A percentile compares a stretch with the other conserved stretches of the same genome.
Conservation (phyloP, 202 grass and related monocot genomes). For the Brachypodium distachyon region DNA sequence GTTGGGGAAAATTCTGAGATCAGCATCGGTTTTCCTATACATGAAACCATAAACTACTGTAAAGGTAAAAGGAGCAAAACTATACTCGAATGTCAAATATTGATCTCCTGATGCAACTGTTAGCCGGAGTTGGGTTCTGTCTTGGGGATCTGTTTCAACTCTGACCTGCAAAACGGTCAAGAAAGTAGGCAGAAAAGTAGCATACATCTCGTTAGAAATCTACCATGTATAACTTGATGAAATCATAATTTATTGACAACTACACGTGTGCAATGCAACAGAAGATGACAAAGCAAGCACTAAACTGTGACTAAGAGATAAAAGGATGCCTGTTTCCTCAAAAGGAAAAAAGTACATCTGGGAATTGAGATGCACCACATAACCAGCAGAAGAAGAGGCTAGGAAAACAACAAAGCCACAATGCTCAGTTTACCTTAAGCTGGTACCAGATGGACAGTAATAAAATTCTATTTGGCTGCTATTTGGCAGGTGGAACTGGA, state of each 20-base stretch:
- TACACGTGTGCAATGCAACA: not conserved
- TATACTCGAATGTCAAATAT: constrained; percentile 88
- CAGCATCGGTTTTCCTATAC: not conserved
- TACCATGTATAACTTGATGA: not conserved
- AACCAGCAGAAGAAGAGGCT: not conserved
- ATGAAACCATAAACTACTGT: not conserved
- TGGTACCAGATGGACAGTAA: not conserved
- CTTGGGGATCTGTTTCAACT: constrained; percentile 94
- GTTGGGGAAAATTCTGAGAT: constrained; percentile 11
- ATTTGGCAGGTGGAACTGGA: not conserved
- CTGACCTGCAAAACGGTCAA: constrained; percentile 52
- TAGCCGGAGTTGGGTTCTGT: constrained; percentile 91
- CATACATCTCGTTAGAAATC: not conserved
- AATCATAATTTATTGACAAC: not conserved
- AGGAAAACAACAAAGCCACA: not conserved
- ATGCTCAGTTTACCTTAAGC: not conserved
- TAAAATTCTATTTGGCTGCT: not conserved
- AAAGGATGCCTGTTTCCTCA: not conserved
- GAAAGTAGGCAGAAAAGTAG: not conserved
- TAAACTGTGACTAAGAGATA: not conserved
- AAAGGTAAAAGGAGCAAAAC: not conserved
- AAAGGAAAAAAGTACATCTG: not conserved
- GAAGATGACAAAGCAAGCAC: not conserved
- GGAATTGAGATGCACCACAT: not conserved
- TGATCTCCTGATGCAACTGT: constrained; percentile 92